Conservation (phyloP, 257 asterid genomes). For the Lycium ferocissimum region DNA sequence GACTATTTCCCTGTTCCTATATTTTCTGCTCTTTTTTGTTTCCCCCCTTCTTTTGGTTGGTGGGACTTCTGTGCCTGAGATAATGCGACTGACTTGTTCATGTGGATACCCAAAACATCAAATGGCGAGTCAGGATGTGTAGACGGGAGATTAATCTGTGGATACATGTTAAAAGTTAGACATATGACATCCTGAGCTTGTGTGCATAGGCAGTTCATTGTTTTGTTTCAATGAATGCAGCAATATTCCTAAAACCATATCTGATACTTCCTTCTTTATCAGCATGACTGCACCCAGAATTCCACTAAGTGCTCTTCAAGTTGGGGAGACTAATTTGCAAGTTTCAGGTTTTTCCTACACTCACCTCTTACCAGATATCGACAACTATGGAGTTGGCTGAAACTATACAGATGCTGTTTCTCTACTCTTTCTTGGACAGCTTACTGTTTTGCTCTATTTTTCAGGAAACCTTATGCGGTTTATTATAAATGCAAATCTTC, state of each 20-base stretch:
- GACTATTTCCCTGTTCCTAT: not conserved
- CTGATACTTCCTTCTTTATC: constrained; percentile 27
- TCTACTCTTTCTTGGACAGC: constrained; percentile 5
- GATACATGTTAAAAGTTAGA: not conserved
- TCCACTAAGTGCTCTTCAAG: constrained; percentile 77
- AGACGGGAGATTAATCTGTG: not conserved
- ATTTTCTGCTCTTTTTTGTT: not conserved
- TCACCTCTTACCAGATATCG: constrained; percentile 14
- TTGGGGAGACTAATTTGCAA: constrained; percentile 80
- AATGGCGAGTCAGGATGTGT: constrained; percentile 25
- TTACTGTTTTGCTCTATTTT: constrained; percentile 26
- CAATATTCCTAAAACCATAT: constrained; percentile 18
- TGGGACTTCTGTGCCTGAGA: constrained; percentile 14
- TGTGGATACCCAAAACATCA: not conserved
- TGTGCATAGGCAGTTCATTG: not conserved
- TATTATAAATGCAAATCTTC: constrained; percentile 77
- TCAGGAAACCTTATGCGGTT: constrained; percentile 92
- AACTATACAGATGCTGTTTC: not conserved
- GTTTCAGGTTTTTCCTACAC: constrained; percentile 53
- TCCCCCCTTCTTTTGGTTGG: not conserved
- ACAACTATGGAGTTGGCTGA: constrained; percentile 2
- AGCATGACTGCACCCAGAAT: constrained; percentile 97
- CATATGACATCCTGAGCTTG: constrained; percentile 1
- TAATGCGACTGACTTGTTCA: not conserved
- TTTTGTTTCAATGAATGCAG: constrained; percentile 1